Evolutionary conservation across 1,139 yeast genomes (phyloP), one percentile per base, ranked within the genome.

Genomic region (Saccharomyces hybrid): DNA sequence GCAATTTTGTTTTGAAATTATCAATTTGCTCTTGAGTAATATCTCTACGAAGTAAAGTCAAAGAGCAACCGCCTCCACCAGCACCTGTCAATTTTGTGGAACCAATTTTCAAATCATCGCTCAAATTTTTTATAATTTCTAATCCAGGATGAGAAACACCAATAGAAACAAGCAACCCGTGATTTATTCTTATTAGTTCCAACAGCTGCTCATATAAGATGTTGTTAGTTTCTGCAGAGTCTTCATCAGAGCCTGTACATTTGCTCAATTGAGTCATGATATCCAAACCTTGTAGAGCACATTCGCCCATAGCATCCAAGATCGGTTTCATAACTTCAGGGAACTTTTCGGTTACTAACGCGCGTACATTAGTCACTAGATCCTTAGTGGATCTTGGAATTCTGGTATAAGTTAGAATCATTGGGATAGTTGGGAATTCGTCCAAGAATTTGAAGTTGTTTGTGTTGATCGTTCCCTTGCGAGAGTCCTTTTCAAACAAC

Each of bases 31-130:
- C 77, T 7, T 71, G 71, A 1, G 70, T 67, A 3, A 74, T 75
- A 9, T 75, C 77, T 51, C 81, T 84, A 52, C 81, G 76, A 11
- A 91, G 77, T 52, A 93, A 74, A 0, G 98, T 93, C 55, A 95
- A 86, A 19, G 97, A 96, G 74, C 99, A 93, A 1, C 99, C 99
- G 49, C 99, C 99, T 19, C 99, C 99, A 28, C 99, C 99, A 0
- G 99, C 99, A 48, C 99, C 99, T 0, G 99, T 93, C 58, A 93
- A 78, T 70, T 93, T 93, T 1, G 99, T 91, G 56, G 88, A 84
- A 5, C 99, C 99, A 34, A 93, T 72, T 1, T 74, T 67, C 54
- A 81, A 67, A 49, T 75, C 77, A 64, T 86, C 91, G 24, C 88
- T 79, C 16, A 83, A 74, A 24, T 80, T 73, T 62, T 83, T 84